A percentile compares a stretch with the other conserved stretches of the same genome.
phyloP scores from a whole-genome alignment of 1,284 basidiomycete species.

The Rhodotorula sp. region DNA sequence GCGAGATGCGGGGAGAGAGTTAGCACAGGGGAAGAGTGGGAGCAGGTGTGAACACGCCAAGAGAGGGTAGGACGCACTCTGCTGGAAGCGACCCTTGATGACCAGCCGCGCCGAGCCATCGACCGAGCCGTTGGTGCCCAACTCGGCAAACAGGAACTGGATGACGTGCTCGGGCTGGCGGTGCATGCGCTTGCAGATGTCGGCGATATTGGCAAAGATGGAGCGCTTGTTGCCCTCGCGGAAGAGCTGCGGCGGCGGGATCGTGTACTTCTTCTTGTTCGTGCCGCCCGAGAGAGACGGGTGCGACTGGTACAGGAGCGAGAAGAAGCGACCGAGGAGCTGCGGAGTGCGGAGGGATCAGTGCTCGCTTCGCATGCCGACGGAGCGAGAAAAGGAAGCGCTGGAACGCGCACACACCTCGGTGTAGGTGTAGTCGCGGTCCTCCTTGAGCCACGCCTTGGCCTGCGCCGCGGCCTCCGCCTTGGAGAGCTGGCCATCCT shows the following conservation, averaged over 20 bases:
- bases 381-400: neutral
- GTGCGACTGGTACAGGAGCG: constrained; percentile 87
- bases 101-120: constrained; percentile 91
- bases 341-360: constrained; percentile 49
- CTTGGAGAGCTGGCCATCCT: constrained; percentile 68
- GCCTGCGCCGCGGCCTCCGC: constrained; percentile 65
- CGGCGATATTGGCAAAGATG: constrained; percentile 92
- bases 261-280: constrained; percentile 86
- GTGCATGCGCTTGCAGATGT: constrained; percentile 99
- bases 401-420: constrained; percentile 65
- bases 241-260: constrained; percentile 92
- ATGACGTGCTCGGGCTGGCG: constrained; percentile 99
- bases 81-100: constrained; percentile 97
- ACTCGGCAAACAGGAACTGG: constrained; percentile 94
- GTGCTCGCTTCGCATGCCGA: neutral
- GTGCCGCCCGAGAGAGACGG: constrained; percentile 73
- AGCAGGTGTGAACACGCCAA: too few species aligned
- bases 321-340: constrained; percentile 92
- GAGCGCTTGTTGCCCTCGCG: constrained; percentile 95
- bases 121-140: constrained; percentile 96
- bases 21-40: neutral
- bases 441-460: constrained; percentile 72
- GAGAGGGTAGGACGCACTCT: constrained; percentile 55
- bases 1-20: neutral
- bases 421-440: constrained; percentile 91